Evolutionary conservation across 306 rosid genomes (phyloP), one percentile per base, ranked within the genome.

Genomic region (Arachis stenosperma): DNA sequence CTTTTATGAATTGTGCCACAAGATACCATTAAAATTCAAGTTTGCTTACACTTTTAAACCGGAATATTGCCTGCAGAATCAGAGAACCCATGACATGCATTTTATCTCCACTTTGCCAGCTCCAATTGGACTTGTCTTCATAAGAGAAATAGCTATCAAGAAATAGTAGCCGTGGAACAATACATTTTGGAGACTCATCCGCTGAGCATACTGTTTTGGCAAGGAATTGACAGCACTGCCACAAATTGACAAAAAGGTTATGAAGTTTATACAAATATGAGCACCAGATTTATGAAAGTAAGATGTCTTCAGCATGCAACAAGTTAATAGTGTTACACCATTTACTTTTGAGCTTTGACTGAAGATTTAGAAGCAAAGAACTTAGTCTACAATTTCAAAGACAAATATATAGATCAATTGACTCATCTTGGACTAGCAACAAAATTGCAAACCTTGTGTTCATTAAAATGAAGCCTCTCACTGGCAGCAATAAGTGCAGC

Each of bases 81-180:
- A 91, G 76, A 81, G 97, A 94, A 74, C 99, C 97, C 86, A 90
- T 81, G 61, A 84, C 83, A 39, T 84, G 83, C 77, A 94, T 87
- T 79, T 73, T 89, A 69, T 72, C 84, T 51, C 93, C 89, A 39
- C 78, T 80, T 27, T 78, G 82, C 94, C 90, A 91, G 75, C 29
- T 84, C 97, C 99, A 94, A 65, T 81, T 85, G 62, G 96, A 82
- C 77, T 83, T 91, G 70, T 88, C 89, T 77, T 78, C 85, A 54
- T 77, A 76, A 43, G 33, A n/a, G 83, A 94, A 82, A 80, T 84
- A 91, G 67, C 79, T 86, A 81, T 94, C 97, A 52, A 94, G 90
- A 82, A 87, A 94, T 56, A 94, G 84, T 71, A 94, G 75, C 52
- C 96, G 83, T 43, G 97, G 97, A 74, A 94, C 92, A 75, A 94